Evolutionary conservation across 148 eudicot species (phyloP).

Genomic region (Vaccinium vitisidaea): DNA sequence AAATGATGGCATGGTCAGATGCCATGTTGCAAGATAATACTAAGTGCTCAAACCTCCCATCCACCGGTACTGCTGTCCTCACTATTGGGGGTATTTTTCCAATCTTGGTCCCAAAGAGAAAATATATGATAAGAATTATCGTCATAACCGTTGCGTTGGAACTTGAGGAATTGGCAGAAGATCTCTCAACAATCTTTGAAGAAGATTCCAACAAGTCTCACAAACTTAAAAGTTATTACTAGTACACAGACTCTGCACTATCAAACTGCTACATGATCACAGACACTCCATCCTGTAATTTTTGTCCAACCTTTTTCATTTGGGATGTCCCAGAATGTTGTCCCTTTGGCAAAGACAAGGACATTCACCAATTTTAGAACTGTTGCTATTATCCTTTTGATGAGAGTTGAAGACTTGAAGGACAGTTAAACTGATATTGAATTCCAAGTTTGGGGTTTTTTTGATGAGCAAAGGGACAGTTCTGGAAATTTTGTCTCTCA

Average conservation of each 20-base stretch:
- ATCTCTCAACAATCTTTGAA: background rate
- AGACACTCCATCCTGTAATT: background rate
- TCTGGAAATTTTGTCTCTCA: background rate
- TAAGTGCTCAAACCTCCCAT: conserved; percentile 86
- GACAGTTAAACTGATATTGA: background rate
- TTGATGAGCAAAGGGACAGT: background rate
- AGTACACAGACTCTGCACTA: background rate
- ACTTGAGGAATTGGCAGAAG: background rate
- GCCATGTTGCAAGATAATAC: conserved; percentile 77
- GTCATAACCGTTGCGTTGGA: background rate
- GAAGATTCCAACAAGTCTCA: background rate
- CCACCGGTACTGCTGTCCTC: conserved; percentile 89
- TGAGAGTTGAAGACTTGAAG: background rate
- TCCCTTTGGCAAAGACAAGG: background rate
- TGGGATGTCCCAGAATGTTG: background rate
- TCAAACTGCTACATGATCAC: background rate
- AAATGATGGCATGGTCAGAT: conserved; percentile 70
- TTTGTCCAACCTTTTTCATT: background rate
- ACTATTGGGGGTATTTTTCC: conserved; percentile 63
- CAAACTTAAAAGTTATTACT: background rate
- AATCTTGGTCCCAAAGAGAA: background rate
- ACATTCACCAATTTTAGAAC: background rate
- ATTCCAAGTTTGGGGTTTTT: background rate
- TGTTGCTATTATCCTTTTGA: background rate
- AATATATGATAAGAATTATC: background rate